Evolutionary conservation across 208 protist genomes (phyloP).

Genomic region (Willaertia magna): DNA sequence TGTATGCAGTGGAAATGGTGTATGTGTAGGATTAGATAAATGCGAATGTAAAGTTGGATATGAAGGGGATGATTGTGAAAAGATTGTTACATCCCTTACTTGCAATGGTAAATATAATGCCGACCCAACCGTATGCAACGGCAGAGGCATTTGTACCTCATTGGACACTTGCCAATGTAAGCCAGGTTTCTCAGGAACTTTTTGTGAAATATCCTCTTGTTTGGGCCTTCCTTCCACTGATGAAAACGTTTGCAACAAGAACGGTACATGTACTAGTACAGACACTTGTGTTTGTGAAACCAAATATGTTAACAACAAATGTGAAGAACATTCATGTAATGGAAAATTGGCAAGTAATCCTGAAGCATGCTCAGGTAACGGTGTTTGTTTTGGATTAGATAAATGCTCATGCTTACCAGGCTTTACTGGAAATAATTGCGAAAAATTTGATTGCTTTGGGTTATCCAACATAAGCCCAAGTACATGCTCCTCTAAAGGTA

Average conservation of each 20-base stretch:
- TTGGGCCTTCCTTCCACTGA: neutral
- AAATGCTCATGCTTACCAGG: neutral
- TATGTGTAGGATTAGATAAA: neutral
- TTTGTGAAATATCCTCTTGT: neutral
- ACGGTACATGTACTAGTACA: neutral
- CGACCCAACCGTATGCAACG: neutral
- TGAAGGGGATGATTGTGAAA: neutral
- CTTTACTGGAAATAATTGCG: neutral
- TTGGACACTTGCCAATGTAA: neutral
- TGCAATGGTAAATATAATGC: neutral
- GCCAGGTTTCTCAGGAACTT: neutral
- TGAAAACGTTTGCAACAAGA: neutral
- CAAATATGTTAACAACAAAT: neutral
- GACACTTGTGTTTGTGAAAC: neutral
- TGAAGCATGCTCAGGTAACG: neutral
- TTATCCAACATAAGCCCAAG: neutral
- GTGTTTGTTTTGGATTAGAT: neutral
- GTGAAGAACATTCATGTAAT: neutral
- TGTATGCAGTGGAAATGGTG: neutral
- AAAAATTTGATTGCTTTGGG: neutral
- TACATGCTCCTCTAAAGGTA: neutral
- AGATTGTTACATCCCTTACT: no score
- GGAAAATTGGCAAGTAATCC: neutral
- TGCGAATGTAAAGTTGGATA: neutral
- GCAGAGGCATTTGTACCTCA: neutral